Evolutionary conservation across 768 basidiomycete genomes (phyloP), one percentile per base, ranked within the genome.

Genomic region (Kockovaella imperatae): DNA sequence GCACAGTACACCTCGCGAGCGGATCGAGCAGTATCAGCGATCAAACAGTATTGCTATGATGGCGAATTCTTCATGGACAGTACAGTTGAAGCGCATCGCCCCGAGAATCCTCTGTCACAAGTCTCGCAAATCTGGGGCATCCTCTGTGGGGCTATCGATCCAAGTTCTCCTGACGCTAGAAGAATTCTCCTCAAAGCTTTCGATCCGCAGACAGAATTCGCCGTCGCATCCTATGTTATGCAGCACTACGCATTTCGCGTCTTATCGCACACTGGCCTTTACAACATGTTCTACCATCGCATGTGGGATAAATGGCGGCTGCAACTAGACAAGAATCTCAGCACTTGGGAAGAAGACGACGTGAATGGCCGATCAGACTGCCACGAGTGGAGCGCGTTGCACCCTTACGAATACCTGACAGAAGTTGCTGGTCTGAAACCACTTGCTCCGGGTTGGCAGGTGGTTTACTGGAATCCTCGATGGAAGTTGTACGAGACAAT

Each of bases 321-420:
- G 42, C 57, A 57, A 56, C 30, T 61, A 14, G 42, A 42, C 10
- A 51, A 56, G 28, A 52, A 55, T 15, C 31, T 61, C 18, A 49
- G 56, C 3, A 61, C 59, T 4, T 61, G 56, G 59, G 59, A 61
- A 40, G 59, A 61, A 36, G 59, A 61, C 26, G 53, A 57, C 43
- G 59, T 61, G 15, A 32, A 51, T 25, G 50, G 51, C 20, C 40
- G 59, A 32, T 58, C 56, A 21, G 59, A 61, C 34, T 61, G 59
- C 34, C 59, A 61, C 35, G 56, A 56, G n/a, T 61, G 59, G 59
- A 53, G 59, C 17, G 36, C 44, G 34, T 50, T 57, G 24, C 50
- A 53, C 18, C 35, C 56, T 5, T 61, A 55, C 46, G 59, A 61
- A 38, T 57, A 43, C 41, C 40, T 42, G 25, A 55, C 53, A 10